These are phyloP conservation scores for Nicotiana otophora DNA, from an alignment of 257 asterid species.

Conservation along the genomic window DNA sequence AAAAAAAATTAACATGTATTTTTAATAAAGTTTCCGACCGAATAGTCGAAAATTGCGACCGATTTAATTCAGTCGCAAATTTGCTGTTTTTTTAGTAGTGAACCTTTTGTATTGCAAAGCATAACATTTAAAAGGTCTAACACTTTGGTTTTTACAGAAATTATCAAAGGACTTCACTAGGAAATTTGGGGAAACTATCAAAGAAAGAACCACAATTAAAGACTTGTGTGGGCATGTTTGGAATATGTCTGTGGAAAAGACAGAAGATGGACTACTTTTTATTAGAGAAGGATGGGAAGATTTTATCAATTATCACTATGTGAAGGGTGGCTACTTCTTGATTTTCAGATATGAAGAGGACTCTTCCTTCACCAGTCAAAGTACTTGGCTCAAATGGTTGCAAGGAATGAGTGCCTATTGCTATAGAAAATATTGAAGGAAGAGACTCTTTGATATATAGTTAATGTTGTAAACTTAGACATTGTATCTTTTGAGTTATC, in stretches of 20 bases:
- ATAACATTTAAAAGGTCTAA: too few species aligned
- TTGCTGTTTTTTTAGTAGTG: too few species aligned
- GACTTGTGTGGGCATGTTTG: background rate
- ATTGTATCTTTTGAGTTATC: background rate
- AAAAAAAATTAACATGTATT: too few species aligned
- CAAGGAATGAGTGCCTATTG: slow-evolving; percentile 13
- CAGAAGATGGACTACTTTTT: slow-evolving; percentile 20
- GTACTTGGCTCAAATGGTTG: slow-evolving; percentile 28
- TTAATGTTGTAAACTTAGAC: background rate
- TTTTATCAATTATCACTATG: slow-evolving; percentile 22
- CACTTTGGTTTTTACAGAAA: background rate
- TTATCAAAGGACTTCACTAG: background rate
- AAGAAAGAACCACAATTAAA: too few species aligned
- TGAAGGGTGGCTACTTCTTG: slow-evolving; percentile 34
- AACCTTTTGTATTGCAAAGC: too few species aligned
- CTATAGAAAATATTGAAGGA: background rate
- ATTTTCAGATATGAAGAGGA: slow-evolving; percentile 20
- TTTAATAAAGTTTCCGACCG: too few species aligned
- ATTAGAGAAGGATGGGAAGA: slow-evolving; percentile 32
- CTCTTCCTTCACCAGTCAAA: slow-evolving; percentile 28
- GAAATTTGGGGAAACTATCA: slow-evolving; percentile 14
- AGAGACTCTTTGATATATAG: background rate
- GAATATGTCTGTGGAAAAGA: slow-evolving; percentile 26
- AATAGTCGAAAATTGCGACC: too few species aligned
- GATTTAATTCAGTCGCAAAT: too few species aligned